phyloP scores from a whole-genome alignment of 2,329 filamentous ascomycete genomes.

The Apiospora hydei region DNA sequence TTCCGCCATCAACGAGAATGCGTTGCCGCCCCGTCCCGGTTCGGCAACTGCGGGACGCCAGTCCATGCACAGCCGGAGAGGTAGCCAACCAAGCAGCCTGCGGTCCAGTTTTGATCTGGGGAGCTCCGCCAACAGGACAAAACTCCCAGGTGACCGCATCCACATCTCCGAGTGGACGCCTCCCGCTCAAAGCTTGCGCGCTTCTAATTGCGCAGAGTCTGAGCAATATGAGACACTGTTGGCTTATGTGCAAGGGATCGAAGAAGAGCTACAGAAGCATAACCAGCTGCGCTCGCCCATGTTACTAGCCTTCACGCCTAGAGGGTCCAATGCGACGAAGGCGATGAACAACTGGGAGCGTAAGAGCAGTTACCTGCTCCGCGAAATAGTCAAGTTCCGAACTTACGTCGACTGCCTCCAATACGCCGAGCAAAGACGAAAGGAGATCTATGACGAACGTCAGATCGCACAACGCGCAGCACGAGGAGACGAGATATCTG shows the following conservation, averaged over 20 bases:
- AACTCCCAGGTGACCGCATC: constrained; percentile 84
- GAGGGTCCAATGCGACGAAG: constrained; percentile 79
- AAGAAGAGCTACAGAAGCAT: constrained; percentile 84
- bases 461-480: constrained; percentile 22
- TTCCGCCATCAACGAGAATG: constrained; percentile 58
- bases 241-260: constrained; percentile 83
- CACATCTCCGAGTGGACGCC: constrained; percentile 88
- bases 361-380: constrained; percentile 88
- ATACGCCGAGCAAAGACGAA: constrained; percentile 72
- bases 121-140: constrained; percentile 62
- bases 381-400: constrained; percentile 95
- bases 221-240: constrained; percentile 81
- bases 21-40: constrained; percentile 54
- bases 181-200: constrained; percentile 88
- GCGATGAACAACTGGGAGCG: constrained; percentile 98
- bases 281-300: constrained; percentile 89
- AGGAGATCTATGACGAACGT: constrained; percentile 66
- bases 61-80: constrained; percentile 55
- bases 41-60: constrained; percentile 55
- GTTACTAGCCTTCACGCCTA: constrained; percentile 86
- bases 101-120: constrained; percentile 71
- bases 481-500: constrained; percentile 19
- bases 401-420: constrained; percentile 91
- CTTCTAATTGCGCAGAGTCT: constrained; percentile 77
- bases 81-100: constrained; percentile 50